Base-by-base conservation (phyloP, 176 grass and related monocot species). In the Oropetium thomaeum region DNA sequence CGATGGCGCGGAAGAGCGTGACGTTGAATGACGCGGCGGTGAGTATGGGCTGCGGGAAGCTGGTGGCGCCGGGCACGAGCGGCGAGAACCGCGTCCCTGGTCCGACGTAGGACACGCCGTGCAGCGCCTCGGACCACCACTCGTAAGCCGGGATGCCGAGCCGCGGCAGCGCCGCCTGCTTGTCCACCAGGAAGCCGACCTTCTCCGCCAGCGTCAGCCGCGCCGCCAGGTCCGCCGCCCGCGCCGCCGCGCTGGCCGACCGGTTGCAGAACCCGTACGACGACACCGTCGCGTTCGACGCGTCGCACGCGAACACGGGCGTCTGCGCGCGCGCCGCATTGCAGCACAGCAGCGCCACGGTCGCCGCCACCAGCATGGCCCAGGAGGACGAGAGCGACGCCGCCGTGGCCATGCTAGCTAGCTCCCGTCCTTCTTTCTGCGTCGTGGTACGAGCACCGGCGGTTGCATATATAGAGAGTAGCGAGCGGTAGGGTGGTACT, bases 71-170 rank as follows among this genome's bases (percentile, higher is more conserved):
- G 0, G 96, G 91, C 0, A 98, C 87, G 0, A 95, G 87, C 74
- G 68, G 6, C 27, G 96, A 88, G 84, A 98, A 98, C 5, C 53
- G 30, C 0, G 96, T 94, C 16, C 96, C 96, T 1, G 91, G 91
- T 0, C 96, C 96, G 14, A 97, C 86, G 72, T 83, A 93, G 33
- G 95, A 97, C 1, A 97, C 95, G 13, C 95, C 95, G 89, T 97
- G 95, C 48, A 97, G 83, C 59, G 95, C 95, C 90, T 97, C 95
- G 0, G 91, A 94, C 96, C 96, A 98, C 96, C 96, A 98, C 84
- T 98, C 91, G 63, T 95, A 98, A 26, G 59, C 76, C 48, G 96
- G 91, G 84, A 98, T 95, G 13, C 96, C 91, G 42, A 97, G 95
- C 42, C 91, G 78, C 0, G 70, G 64, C 70, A 97, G 88, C 35